Conservation (phyloP, 2,329 filamentous ascomycete genomes). For the Aspergillus hortae region DNA sequence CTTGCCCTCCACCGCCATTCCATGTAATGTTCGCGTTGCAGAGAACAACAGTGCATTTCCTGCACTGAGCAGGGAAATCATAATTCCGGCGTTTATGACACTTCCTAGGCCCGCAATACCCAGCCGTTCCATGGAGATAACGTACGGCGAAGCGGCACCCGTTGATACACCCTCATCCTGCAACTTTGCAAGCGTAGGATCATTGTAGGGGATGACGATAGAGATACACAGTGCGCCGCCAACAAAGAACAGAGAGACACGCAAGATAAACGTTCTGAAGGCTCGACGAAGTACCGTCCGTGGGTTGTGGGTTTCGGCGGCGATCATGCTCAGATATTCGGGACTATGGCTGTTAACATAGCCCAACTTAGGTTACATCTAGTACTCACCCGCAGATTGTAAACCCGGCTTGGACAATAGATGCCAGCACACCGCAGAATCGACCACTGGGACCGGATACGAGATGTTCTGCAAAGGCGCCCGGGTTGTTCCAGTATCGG, state of each 20-base stretch:
- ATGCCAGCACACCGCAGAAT: slow-evolving; percentile 54
- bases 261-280: slow-evolving; percentile 71
- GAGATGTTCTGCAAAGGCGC: slow-evolving; percentile 63
- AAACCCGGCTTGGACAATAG: slow-evolving; percentile 65
- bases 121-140: slow-evolving; percentile 60
- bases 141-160: slow-evolving; percentile 54
- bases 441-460: slow-evolving; percentile 59
- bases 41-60: slow-evolving; percentile 63
- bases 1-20: slow-evolving; percentile 61
- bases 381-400: slow-evolving; percentile 29
- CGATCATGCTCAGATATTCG: slow-evolving; percentile 58
- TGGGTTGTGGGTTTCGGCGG: slow-evolving; percentile 67
- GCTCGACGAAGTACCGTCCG: slow-evolving; percentile 64
- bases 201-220: slow-evolving; percentile 64
- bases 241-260: slow-evolving; percentile 68
- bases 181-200: slow-evolving; percentile 48
- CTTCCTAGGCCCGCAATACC: slow-evolving; percentile 59
- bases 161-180: not conserved
- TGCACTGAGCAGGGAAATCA: slow-evolving; percentile 62
- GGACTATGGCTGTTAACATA: slow-evolving; percentile 32
- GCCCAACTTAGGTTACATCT: not conserved
- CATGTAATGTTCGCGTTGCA: slow-evolving; percentile 62
- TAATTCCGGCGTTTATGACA: slow-evolving; percentile 65
- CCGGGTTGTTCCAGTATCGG: slow-evolving; percentile 58
- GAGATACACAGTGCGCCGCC: slow-evolving; percentile 66